Base-by-base conservation (phyloP, 305 asterid species). In the Petunia hybrid region DNA sequence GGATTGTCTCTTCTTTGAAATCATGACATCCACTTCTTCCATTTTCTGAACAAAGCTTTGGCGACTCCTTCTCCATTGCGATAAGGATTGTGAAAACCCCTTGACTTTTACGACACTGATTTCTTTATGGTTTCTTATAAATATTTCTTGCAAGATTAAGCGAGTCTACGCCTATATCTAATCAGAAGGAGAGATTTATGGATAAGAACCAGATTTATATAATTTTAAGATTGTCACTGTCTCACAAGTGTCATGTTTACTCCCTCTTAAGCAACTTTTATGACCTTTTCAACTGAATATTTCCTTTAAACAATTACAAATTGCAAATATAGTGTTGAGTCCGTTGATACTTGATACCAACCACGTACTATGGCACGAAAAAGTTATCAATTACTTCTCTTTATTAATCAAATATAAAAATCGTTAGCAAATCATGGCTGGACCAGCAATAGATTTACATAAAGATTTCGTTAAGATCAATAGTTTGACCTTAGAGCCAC, bases 21-120 rank as follows among this genome's bases (percentile, higher is more conserved):
- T 73, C 79, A 74, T 53, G n/a, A n/a, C 35, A 74, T 53, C 79
- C 79, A 74, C 64, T 66, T 4, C 12, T 65, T 13, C 35, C 45
- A 5, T 4, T 39, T 12, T 70, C 41, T 69, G 1, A 8, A 69
- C 40, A 22, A 22, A 22, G 31, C 31, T 22, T 22, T 22, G 31
- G 31, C 43, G 77, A 22, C 59, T 59, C 8, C 42, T 70, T 70
- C 60, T 71, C 77, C 31, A 48, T 71, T 71, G 46, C 6, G 6
- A 74, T 73, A 73, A 73, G n/a, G 4, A 73, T 73, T 36, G 36
- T 56, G 46, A 51, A 73, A 73, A 74, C 7, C 64, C 38, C 78
- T 73, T 12, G 45, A 0, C 6, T 66, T 66, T 66, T 7, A 13
- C n/a, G 0, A 22, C 31, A 22, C 31, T 22, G 31, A 22, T 41